Evolutionary conservation across 2,329 filamentous ascomycete species (phyloP), one percentile per base, ranked within the genome.

Genomic region (Chaetomium strumarium): DNA sequence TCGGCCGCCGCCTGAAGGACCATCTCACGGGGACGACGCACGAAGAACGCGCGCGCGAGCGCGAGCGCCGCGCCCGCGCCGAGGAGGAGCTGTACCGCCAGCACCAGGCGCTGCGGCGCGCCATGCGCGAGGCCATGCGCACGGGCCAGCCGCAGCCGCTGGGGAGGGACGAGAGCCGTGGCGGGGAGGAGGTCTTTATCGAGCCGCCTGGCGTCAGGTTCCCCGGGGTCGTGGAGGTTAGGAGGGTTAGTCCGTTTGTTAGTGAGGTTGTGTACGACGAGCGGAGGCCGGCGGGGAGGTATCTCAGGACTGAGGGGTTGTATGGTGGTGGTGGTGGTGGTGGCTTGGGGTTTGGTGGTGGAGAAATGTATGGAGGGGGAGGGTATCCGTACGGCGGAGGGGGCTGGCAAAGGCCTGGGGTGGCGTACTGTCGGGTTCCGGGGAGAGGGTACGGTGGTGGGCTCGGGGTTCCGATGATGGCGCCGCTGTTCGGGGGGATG

Each of bases 1-100:
- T 81, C 19, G 79, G 78, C 1, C 73, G 80, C 51, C 77, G 74
- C 49, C 66, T 84, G 57, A 84, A 84, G 62, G 79, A 84, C 65
- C 78, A 76, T 58, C 59, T 83, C 14, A 84, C 81, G 0, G 68
- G 71, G 14, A 76, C 73, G 5, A 81, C 79, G 4, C 80, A 83
- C 63, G 68, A 74, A 20, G 68, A 84, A 61, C 76, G 80, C 20
- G 73, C 74, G 47, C 62, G 64, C 6, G 68, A 72, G 24, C 72
- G 80, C 5, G 58, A 59, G 2, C 63, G 67, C 31, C 72, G 78
- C 24, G 78, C 71, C 1, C 70, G 75, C 49, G 67, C 75, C 31
- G 80, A 84, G 63, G 69, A 66, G 3, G 64, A 71, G 41, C 69
- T 72, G n/a, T 82, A 83, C 61, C 65, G 74, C 34, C 71, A 73